A percentile compares a stretch with the other conserved stretches of the same genome.
These are phyloP conservation scores for Pythium insidiosum DNA, from an alignment of 352 stramenopile species.

Conservation along the genomic window DNA sequence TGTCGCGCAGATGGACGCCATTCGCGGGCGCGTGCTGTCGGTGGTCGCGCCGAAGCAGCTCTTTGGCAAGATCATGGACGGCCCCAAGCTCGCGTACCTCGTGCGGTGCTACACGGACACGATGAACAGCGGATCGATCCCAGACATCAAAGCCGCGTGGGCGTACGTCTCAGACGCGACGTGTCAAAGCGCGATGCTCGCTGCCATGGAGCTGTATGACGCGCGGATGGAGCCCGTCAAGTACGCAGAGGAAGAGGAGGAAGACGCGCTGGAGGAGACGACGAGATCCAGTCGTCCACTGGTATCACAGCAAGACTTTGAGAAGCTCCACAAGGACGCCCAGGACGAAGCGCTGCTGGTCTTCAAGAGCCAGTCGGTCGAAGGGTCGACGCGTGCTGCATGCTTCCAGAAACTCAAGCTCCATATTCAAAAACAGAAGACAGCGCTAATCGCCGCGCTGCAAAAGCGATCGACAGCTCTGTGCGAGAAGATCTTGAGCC, in stretches of 20 bases:
- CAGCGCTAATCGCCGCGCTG: slow-evolving; percentile 38
- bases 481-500: slow-evolving; percentile 37
- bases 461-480: slow-evolving; percentile 49
- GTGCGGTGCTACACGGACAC: slow-evolving; percentile 63
- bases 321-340: slow-evolving; percentile 61
- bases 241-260: slow-evolving; percentile 12
- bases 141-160: slow-evolving; percentile 81
- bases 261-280: slow-evolving; percentile 5
- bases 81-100: slow-evolving; percentile 50
- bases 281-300: slow-evolving; percentile 17
- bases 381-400: slow-evolving; percentile 38
- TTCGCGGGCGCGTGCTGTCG: slow-evolving; percentile 40
- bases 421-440: slow-evolving; percentile 55
- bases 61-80: slow-evolving; percentile 56
- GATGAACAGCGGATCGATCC: slow-evolving; percentile 68
- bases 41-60: slow-evolving; percentile 55
- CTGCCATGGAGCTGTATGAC: slow-evolving; percentile 55
- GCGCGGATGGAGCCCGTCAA: slow-evolving; percentile 24
- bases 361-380: slow-evolving; percentile 64
- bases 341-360: slow-evolving; percentile 58
- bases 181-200: slow-evolving; percentile 46
- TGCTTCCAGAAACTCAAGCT: slow-evolving; percentile 76
- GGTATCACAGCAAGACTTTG: slow-evolving; percentile 61
- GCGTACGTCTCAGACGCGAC: slow-evolving; percentile 78
- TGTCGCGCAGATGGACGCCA: slow-evolving; percentile 48